phyloP scores from a whole-genome alignment of 176 grass and related monocot species.

The Thinopyrum elongatum region DNA sequence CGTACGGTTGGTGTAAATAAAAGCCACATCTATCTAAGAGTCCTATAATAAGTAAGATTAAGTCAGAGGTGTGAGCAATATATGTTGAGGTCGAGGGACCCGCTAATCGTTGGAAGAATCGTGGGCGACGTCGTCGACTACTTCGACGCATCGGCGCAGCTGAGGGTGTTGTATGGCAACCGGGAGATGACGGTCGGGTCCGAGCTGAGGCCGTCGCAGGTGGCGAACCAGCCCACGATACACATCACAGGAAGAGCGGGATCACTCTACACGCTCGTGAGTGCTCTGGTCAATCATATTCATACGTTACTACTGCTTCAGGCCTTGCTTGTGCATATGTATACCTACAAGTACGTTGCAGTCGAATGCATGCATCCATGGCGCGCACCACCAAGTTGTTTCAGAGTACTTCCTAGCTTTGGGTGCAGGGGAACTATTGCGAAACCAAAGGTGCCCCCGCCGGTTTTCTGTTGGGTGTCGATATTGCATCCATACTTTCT shows the following conservation, averaged over 20 bases:
- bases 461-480: too few species aligned
- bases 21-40: too few species aligned
- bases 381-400: background rate
- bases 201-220: constrained; percentile 71
- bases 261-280: constrained; percentile 75
- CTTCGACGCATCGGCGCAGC: constrained; percentile 38
- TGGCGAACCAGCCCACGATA: constrained; percentile 50
- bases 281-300: background rate
- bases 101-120: constrained; percentile 63
- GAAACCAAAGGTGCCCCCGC: too few species aligned
- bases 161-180: constrained; percentile 55
- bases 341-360: background rate
- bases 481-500: too few species aligned
- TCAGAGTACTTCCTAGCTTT: too few species aligned
- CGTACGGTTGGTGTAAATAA: too few species aligned
- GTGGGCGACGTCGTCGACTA: constrained; percentile 67
- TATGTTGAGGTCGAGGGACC: constrained; percentile 48
- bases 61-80: background rate
- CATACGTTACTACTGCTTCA: too few species aligned
- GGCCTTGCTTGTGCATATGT: too few species aligned
- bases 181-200: constrained; percentile 73
- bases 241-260: constrained; percentile 43
- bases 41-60: background rate
- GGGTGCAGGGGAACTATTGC: too few species aligned
- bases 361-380: too few species aligned